Conservation (phyloP, 768 basidiomycete species). For the Kwoniella dejecticola region DNA sequence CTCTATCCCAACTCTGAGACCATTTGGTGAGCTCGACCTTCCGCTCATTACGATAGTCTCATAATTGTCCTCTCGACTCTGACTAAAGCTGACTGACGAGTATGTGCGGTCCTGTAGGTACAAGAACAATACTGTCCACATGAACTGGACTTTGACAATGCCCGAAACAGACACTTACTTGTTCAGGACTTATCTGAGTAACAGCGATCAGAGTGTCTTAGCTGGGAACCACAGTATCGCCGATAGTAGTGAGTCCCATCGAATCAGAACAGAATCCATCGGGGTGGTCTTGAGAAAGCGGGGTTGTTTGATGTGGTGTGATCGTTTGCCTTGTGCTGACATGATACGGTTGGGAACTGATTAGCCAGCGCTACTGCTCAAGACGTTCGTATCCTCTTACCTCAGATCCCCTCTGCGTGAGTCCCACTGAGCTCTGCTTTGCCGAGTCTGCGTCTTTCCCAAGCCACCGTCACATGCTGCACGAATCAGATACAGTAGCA, state of each 20-base stretch:
- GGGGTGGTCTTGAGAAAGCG: too few species aligned
- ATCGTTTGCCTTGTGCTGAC: too few species aligned
- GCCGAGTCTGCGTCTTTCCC: too few species aligned
- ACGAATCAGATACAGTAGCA: too few species aligned
- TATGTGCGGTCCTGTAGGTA: conserved; percentile 27
- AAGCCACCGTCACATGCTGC: too few species aligned
- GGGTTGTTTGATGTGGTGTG: too few species aligned
- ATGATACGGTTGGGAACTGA: too few species aligned
- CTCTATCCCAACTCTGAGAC: conserved; percentile 28
- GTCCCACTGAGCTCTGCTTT: conserved; percentile 1
- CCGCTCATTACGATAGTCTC: conserved; percentile 8
- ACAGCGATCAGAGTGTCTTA: conserved; percentile 31
- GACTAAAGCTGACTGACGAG: too few species aligned
- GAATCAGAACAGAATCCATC: too few species aligned
- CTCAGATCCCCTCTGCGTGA: conserved; percentile 29
- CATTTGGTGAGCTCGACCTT: too few species aligned
- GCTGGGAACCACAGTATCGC: conserved; percentile 36
- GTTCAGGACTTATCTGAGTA: conserved; percentile 38
- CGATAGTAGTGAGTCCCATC: conserved; percentile 44
- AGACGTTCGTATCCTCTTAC: conserved; percentile 39
- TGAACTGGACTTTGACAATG: conserved; percentile 42
- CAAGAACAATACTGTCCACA: conserved; percentile 42
- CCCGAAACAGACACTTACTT: conserved; percentile 39
- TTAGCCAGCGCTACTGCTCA: conserved; percentile 41
- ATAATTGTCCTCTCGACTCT: too few species aligned